Conservation (phyloP, 1,284 basidiomycete species). For the Leccinum angustisporum region DNA sequence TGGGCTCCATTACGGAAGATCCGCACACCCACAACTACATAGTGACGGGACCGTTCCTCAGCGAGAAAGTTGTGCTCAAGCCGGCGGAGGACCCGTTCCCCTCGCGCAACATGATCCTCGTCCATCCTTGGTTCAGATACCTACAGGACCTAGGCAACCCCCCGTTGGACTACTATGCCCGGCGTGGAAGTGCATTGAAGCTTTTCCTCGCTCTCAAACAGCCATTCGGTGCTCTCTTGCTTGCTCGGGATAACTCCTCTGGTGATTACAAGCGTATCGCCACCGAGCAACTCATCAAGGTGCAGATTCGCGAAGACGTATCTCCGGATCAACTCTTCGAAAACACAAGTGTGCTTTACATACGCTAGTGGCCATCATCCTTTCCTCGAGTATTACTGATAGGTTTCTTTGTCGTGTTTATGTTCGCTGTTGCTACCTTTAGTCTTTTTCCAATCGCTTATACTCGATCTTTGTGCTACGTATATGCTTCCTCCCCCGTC, state of each 20-base stretch:
- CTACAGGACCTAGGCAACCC: slow-evolving; percentile 20
- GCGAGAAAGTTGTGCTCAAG: slow-evolving; percentile 14
- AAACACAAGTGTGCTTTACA: neutral
- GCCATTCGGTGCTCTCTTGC: slow-evolving; percentile 22
- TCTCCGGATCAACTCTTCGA: neutral
- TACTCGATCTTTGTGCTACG: too few species aligned
- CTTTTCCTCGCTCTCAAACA: slow-evolving; percentile 20
- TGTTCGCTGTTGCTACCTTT: too few species aligned
- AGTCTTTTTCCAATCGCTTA: too few species aligned
- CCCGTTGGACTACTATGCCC: slow-evolving; percentile 11
- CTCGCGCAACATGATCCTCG: slow-evolving; percentile 20
- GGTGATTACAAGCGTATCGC: neutral
- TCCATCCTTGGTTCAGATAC: slow-evolving; percentile 22
- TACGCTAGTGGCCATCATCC: neutral
- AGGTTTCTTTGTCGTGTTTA: too few species aligned
- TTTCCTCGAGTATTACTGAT: too few species aligned
- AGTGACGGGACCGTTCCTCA: slow-evolving; percentile 8
- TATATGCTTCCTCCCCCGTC: too few species aligned
- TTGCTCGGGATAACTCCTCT: neutral
- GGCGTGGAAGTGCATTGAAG: slow-evolving; percentile 20
- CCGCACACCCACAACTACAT: slow-evolving; percentile 13
- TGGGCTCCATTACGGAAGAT: slow-evolving; percentile 9
- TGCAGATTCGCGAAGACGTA: neutral
- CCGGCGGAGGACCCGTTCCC: slow-evolving; percentile 12
- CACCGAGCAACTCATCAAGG: neutral